Base-by-base conservation (phyloP, 352 stramenopile species). In the Thalassiosira mediterranea region DNA sequence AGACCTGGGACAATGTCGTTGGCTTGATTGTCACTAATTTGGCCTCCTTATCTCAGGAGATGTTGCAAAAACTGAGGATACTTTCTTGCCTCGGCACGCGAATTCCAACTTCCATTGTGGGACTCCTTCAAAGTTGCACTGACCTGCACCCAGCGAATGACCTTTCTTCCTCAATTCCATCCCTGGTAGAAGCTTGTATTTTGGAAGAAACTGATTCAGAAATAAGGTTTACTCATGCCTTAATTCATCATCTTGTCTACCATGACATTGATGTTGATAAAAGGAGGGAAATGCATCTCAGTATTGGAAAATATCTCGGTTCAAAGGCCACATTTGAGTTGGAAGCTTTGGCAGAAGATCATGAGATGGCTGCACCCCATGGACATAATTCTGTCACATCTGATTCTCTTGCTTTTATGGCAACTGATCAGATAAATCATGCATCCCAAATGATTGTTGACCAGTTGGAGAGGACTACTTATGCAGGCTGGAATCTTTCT, bases 31-130 rank as follows among this genome's bases (percentile, higher is more conserved):
- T 60, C 0, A 54, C 59, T 32, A 78, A 71, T 25, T 42, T 78
- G 21, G 26, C 31, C 11, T 72, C 51, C 8, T 48, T 78, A 21
- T 15, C 38, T 28, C 19, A 40, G n/a, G 31, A 26, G 21, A 29
- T 10, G 32, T 51, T 31, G 19, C 29, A 21, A 10, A 54, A n/a
- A 11, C 34, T 78, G 25, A 32, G 52, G 26, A 44, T 72, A 29
- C 4, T 78, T 0, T 61, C 59, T 7, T 78, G 68, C 53, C 71
- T 78, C 53, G 68, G 68, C 11, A 72, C 53, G 4, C 68, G 71
- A 57, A 51, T 34, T 21, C 13, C 51, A 31, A 13, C 31, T 28
- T 47, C 59, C 19, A 1, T 78, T 10, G 0, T 78, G 4, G 3
- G 40, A 44, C n/a, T 60, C 26, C 21, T 78, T 10, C 42, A 59